Percentiles rank a stretch among this genome's conserved stretches.
phyloP scores from a whole-genome alignment of 129 eudicot species.

The Rutidosis leptorrhynchoides region DNA sequence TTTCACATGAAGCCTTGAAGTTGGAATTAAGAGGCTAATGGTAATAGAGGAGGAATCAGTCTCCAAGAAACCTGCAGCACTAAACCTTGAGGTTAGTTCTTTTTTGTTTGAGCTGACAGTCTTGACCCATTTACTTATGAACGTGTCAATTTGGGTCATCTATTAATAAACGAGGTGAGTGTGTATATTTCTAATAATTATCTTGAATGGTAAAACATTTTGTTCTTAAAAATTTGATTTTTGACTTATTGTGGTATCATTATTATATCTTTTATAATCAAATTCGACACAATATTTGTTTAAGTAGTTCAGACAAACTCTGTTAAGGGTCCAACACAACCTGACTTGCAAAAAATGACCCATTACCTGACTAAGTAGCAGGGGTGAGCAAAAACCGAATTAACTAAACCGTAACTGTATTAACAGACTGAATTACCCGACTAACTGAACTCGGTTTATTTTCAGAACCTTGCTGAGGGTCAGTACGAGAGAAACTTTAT shows the following conservation, averaged over 20 bases:
- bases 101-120: neutral
- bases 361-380: neutral
- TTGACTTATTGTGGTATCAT: too few relatives aligned
- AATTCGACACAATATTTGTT: too few relatives aligned
- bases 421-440: too few relatives aligned
- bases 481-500: conserved; percentile 95
- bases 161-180: neutral
- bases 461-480: conserved; percentile 93
- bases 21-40: conserved; percentile 71
- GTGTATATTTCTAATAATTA: neutral
- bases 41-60: conserved; percentile 77
- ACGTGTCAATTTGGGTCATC: neutral
- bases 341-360: neutral
- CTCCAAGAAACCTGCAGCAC: conserved; percentile 83
- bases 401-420: too few relatives aligned
- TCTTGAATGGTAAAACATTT: too few relatives aligned
- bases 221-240: too few relatives aligned
- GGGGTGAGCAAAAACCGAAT: too few relatives aligned
- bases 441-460: neutral
- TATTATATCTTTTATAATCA: too few relatives aligned
- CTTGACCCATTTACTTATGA: conserved; percentile 12
- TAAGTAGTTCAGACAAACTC: too few relatives aligned
- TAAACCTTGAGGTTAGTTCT: conserved; percentile 65
- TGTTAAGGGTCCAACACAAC: conserved; percentile 6
- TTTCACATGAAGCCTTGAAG: conserved; percentile 59